Evolutionary conservation across 202 grass and related monocot species (phyloP).

Genomic region (Tripidium arundinaceum): DNA sequence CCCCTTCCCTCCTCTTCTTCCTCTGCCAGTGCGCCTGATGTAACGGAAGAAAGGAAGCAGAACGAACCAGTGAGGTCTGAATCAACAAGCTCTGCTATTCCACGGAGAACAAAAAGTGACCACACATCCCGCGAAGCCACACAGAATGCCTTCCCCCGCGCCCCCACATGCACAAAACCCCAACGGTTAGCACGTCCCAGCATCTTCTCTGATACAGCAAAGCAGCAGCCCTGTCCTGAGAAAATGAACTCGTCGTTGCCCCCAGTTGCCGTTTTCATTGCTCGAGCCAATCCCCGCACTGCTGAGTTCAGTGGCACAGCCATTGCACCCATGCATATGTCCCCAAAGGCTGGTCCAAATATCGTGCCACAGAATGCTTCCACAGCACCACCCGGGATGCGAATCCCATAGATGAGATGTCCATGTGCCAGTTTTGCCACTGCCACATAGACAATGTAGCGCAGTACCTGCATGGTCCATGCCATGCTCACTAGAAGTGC

Average conservation of each 20-base stretch:
- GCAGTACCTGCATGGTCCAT: slow-evolving; percentile 92
- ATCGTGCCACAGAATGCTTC: slow-evolving; percentile 43
- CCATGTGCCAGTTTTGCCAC: slow-evolving; percentile 64
- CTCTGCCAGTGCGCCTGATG: slow-evolving; percentile 55
- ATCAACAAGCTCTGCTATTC: slow-evolving; percentile 73
- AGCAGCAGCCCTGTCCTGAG: slow-evolving; percentile 65
- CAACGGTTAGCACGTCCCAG: slow-evolving; percentile 73
- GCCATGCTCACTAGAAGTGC: slow-evolving; percentile 69
- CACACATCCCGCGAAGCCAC: slow-evolving; percentile 76
- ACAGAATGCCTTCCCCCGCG: slow-evolving; percentile 55
- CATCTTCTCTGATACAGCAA: slow-evolving; percentile 57
- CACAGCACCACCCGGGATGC: slow-evolving; percentile 33
- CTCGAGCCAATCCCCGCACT: slow-evolving; percentile 51
- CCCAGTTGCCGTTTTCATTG: slow-evolving; percentile 39
- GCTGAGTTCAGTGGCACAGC: slow-evolving; percentile 50
- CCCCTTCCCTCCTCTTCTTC: too few relatives aligned
- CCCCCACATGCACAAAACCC: slow-evolving; percentile 86
- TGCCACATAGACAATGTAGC: slow-evolving; percentile 58
- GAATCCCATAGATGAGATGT: slow-evolving; percentile 44
- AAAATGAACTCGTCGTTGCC: slow-evolving; percentile 80
- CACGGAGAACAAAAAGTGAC: slow-evolving; percentile 74
- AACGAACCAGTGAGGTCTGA: slow-evolving; percentile 79
- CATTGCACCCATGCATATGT: slow-evolving; percentile 71
- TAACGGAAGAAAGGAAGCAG: slow-evolving; percentile 78
- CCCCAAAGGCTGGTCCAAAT: slow-evolving; percentile 48